Conservation (phyloP, 1,284 basidiomycete species). For the Cryptococcus sp. region DNA sequence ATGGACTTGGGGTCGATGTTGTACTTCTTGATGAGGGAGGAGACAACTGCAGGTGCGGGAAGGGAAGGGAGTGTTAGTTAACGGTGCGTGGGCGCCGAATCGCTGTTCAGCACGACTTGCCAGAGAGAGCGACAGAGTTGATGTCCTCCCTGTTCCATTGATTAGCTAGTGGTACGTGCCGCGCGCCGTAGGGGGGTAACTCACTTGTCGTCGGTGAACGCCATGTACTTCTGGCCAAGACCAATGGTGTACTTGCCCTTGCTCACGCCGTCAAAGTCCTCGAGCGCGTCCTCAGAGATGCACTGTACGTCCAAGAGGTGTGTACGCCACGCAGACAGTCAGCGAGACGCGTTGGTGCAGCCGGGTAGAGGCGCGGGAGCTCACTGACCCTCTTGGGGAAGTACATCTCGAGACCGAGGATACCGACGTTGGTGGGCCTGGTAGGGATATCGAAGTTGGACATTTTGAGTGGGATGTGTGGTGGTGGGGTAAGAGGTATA, state of each 20-base stretch:
- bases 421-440: slow-evolving; percentile 86
- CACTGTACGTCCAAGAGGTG: slow-evolving; percentile 57
- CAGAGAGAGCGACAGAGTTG: slow-evolving; percentile 94
- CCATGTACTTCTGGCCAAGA: slow-evolving; percentile 97
- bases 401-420: slow-evolving; percentile 89
- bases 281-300: slow-evolving; percentile 91
- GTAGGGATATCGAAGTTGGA: slow-evolving; percentile 47
- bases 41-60: slow-evolving; percentile 59
- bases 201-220: slow-evolving; percentile 84
- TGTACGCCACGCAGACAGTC: not conserved
- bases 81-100: not conserved
- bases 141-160: slow-evolving; percentile 69
- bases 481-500: not conserved
- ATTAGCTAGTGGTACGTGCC: no score
- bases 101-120: slow-evolving; percentile 51
- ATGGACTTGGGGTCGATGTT: slow-evolving; percentile 94
- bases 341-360: not conserved
- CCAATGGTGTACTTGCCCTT: slow-evolving; percentile 99
- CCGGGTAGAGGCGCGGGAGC: not conserved
- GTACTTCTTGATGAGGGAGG: slow-evolving; percentile 86
- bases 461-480: slow-evolving; percentile 9
- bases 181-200: no score
- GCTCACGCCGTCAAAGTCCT: slow-evolving; percentile 91
- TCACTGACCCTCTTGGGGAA: slow-evolving; percentile 78
- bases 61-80: slow-evolving; percentile 36